A percentile compares a stretch with the other conserved stretches of the same genome.
Evolutionary conservation across 495 filamentous ascomycete genomes (phyloP).

Genomic region (Xylaria intraflava): DNA sequence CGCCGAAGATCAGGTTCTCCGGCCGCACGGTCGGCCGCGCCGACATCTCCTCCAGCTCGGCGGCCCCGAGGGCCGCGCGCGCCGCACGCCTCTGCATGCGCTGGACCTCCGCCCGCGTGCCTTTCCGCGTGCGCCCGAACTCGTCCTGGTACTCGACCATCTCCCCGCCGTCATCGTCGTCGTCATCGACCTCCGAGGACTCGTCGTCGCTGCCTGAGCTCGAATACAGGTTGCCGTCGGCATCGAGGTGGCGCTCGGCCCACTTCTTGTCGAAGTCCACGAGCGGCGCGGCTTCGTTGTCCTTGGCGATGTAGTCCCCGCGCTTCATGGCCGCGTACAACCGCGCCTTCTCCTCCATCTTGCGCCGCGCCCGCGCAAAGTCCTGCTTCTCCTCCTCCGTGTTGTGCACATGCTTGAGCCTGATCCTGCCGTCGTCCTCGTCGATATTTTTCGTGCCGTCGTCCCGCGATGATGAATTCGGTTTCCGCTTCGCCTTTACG

Average conservation of each 20-base stretch:
- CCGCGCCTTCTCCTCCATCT: constrained; percentile 80
- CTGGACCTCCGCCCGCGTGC: constrained; percentile 57
- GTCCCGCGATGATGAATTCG: constrained; percentile 37
- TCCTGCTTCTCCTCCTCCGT: constrained; percentile 42
- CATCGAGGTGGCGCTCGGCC: constrained; percentile 56
- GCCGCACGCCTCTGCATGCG: constrained; percentile 43
- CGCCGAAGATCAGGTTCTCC: constrained; percentile 70
- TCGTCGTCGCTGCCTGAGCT: constrained; percentile 39
- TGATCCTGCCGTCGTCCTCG: constrained; percentile 27
- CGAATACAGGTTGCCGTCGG: constrained; percentile 26
- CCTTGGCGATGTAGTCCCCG: constrained; percentile 55
- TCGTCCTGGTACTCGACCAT: constrained; percentile 82
- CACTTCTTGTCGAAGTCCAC: constrained; percentile 96
- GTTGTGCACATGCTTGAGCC: constrained; percentile 35
- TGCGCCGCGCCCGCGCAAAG: constrained; percentile 56
- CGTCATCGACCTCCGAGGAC: constrained; percentile 26
- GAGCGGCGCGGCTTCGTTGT: constrained; percentile 49
- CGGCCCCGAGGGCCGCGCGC: constrained; percentile 38
- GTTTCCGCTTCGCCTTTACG: constrained; percentile 61
- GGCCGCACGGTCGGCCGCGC: constrained; percentile 53
- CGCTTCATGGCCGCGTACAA: constrained; percentile 80
- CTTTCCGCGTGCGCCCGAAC: constrained; percentile 69
- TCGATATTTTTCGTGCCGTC: constrained; percentile 32
- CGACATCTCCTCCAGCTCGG: constrained; percentile 40
- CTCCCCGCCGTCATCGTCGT: constrained; percentile 41